These are phyloP conservation scores for Panellus pusillus DNA, from an alignment of 768 basidiomycete species.

Conservation along the genomic window DNA sequence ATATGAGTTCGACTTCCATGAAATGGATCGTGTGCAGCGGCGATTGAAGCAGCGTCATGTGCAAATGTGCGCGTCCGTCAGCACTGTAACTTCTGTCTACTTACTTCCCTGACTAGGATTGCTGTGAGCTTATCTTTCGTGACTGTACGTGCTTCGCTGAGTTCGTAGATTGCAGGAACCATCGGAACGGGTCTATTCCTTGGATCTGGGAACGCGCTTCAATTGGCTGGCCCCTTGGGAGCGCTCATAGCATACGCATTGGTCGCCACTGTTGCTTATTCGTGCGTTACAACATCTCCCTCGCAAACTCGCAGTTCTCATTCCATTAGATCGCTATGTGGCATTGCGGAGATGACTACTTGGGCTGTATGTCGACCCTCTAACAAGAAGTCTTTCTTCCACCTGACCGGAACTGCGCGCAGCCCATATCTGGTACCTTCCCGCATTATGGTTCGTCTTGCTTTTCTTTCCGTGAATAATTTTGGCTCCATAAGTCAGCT, in stretches of 20 bases:
- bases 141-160: not conserved
- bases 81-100: not conserved
- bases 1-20: slow-evolving; percentile 56
- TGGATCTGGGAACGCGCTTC: slow-evolving; percentile 63
- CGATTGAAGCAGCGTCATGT: slow-evolving; percentile 76
- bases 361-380: slow-evolving; percentile 40
- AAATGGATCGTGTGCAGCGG: slow-evolving; percentile 71
- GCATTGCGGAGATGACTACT: slow-evolving; percentile 78
- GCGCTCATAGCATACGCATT: slow-evolving; percentile 63
- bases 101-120: slow-evolving; percentile 42
- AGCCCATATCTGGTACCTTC: slow-evolving; percentile 74
- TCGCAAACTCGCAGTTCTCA: not conserved
- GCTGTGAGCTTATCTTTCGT: slow-evolving; percentile 45
- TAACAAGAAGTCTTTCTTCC: not conserved
- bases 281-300: slow-evolving; percentile 36
- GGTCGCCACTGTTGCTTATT: slow-evolving; percentile 67
- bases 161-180: slow-evolving; percentile 63
- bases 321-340: slow-evolving; percentile 52
- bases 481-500: slow-evolving; percentile 31
- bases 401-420: not conserved
- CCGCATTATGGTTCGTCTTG: slow-evolving; percentile 60
- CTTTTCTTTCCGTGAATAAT: not conserved
- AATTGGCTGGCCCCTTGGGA: slow-evolving; percentile 63
- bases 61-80: slow-evolving; percentile 56
- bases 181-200: slow-evolving; percentile 76